These are phyloP conservation scores for Coemansia sp. DNA, from an alignment of 192 early-diverging fungal genomes.

Conservation along the genomic window DNA sequence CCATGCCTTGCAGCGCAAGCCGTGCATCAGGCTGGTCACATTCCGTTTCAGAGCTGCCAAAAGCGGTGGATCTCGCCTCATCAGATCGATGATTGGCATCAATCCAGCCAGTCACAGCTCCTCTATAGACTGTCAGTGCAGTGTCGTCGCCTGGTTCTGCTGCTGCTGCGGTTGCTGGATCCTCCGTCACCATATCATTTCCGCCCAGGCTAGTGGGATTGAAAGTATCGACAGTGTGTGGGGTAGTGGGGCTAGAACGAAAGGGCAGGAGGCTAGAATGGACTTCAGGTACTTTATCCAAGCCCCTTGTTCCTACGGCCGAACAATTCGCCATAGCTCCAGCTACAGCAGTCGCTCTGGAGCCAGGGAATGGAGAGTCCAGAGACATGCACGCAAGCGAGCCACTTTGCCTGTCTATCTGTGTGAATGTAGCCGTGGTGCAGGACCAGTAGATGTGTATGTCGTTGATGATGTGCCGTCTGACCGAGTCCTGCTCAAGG, in stretches of 20 bases:
- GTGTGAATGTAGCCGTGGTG: neutral
- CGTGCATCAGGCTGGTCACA: neutral
- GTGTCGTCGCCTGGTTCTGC: neutral
- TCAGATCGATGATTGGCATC: neutral
- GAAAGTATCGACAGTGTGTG: neutral
- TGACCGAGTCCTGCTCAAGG: neutral
- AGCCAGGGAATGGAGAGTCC: neutral
- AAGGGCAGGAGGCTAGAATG: neutral
- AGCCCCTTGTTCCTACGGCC: neutral
- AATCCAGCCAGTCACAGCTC: neutral
- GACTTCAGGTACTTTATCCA: neutral
- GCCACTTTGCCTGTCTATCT: neutral
- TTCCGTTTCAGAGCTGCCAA: neutral
- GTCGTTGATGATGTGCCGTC: neutral
- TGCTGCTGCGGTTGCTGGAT: neutral
- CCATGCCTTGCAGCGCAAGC: neutral
- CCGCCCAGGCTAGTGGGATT: neutral
- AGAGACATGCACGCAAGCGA: neutral
- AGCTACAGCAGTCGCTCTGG: neutral
- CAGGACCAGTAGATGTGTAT: neutral
- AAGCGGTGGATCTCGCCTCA: neutral
- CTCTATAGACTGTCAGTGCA: neutral
- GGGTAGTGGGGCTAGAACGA: slow-evolving; percentile 1
- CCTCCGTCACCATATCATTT: neutral
- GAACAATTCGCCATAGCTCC: neutral